Conservation (phyloP, 148 eudicot genomes). For the Camellia granthamiana region DNA sequence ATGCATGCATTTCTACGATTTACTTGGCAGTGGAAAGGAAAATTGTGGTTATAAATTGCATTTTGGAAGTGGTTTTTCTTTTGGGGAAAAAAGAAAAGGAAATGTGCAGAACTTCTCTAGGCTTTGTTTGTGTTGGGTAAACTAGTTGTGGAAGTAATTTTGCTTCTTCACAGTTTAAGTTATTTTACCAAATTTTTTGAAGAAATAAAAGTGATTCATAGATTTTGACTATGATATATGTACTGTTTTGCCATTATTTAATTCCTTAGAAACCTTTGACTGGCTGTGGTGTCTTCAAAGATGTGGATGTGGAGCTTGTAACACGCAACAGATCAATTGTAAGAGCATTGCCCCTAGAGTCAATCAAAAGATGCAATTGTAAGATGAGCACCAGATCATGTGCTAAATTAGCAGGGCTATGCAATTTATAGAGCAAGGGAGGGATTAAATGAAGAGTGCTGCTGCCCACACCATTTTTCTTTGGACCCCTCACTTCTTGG, state of each 20-base stretch:
- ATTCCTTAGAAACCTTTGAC: neutral
- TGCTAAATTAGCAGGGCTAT: neutral
- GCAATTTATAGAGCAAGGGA: neutral
- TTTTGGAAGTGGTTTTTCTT: too few species aligned
- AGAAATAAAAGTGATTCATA: neutral
- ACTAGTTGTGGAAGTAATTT: neutral
- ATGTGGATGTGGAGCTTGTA: neutral
- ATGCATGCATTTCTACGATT: neutral
- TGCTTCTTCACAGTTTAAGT: neutral
- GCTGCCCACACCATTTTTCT: too few species aligned
- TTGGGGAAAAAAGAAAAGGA: neutral
- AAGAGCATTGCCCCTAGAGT: neutral
- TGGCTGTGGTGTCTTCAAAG: neutral
- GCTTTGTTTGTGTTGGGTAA: neutral
- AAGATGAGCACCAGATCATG: neutral
- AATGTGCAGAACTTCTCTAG: neutral
- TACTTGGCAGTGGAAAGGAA: neutral
- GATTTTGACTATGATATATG: neutral
- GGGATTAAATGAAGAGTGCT: neutral
- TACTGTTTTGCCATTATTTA: neutral
- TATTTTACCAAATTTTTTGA: neutral
- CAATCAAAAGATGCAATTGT: neutral
- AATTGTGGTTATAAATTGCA: neutral
- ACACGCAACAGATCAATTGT: neutral
- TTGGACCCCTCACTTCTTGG: too few species aligned